Conservation (phyloP, 2,329 filamentous ascomycete species). For the Alternaria postmessia region DNA sequence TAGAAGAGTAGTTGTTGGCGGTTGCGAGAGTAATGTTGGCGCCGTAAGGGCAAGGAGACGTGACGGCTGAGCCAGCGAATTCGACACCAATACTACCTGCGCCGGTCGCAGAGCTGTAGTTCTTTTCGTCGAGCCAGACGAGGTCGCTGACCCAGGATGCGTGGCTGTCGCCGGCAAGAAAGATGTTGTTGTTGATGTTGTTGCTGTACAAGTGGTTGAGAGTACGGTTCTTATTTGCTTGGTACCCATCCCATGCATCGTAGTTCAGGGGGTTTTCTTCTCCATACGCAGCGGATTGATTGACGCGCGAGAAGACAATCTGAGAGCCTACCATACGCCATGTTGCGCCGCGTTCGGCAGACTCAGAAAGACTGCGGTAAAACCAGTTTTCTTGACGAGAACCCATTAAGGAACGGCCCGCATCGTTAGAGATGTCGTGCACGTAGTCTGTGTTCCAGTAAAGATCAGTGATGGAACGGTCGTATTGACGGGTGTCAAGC, state of each 20-base stretch:
- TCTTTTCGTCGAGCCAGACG: slow-evolving; percentile 54
- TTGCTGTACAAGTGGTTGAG: slow-evolving; percentile 71
- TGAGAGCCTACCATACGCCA: slow-evolving; percentile 79
- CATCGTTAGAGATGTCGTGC: slow-evolving; percentile 69
- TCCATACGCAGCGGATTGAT: slow-evolving; percentile 56
- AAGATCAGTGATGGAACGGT: slow-evolving; percentile 54
- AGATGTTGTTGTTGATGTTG: slow-evolving; percentile 75
- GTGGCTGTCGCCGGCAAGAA: slow-evolving; percentile 76
- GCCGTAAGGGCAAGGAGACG: slow-evolving; percentile 66
- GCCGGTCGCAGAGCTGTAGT: slow-evolving; percentile 52
- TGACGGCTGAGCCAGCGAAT: slow-evolving; percentile 72
- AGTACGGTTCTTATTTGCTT: slow-evolving; percentile 75
- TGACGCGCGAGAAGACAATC: slow-evolving; percentile 70
- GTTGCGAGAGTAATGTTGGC: slow-evolving; percentile 63
- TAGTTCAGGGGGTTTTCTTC: slow-evolving; percentile 60
- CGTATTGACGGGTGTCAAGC: slow-evolving; percentile 55
- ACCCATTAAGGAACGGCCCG: slow-evolving; percentile 74
- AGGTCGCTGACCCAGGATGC: slow-evolving; percentile 64
- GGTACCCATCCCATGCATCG: slow-evolving; percentile 72
- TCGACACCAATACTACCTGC: slow-evolving; percentile 57
- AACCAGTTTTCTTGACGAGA: slow-evolving; percentile 75
- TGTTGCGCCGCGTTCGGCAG: slow-evolving; percentile 68
- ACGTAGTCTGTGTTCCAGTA: slow-evolving; percentile 70
- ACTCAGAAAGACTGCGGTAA: slow-evolving; percentile 60
- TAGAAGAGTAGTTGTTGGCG: slow-evolving; percentile 56